Base-by-base conservation (phyloP, 352 stramenopile species). In the Globisporangium camurandrum region DNA sequence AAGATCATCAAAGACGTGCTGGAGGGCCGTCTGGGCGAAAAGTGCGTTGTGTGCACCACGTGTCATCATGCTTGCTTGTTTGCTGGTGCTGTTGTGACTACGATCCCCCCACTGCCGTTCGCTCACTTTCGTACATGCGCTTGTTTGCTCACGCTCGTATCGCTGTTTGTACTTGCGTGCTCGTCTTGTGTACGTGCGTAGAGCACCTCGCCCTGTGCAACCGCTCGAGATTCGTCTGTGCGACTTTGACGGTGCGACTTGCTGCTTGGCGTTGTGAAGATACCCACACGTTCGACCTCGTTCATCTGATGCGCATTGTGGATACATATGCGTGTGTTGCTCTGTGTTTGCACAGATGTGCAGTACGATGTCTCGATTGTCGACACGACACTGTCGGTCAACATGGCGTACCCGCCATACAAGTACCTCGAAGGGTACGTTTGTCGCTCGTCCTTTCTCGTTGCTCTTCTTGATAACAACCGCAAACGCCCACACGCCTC, bases 1-100 rank as follows among this genome's bases (percentile, higher is more conserved):
- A 93, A 93, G 73, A 90, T 93, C 59, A 75, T 93, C 34, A 88
- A 90, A 65, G 79, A 90, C 64, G 77, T 93, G 42, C 62, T 93
- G 9, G 61, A 79, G 48, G 75, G 71, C 20, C 79, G 79, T 30
- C 37, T 93, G 37, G 82, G 79, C 9, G 73, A 77, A 44, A 83
- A 70, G 81, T 93, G 42, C 23, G 78, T 82, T 28, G 1, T 39
- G 33, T n/a, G n/a, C n/a, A n/a, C n/a, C n/a, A n/a, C n/a, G n/a
- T n/a, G n/a, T n/a, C n/a, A n/a, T n/a, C n/a, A n/a, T n/a, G n/a
- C n/a, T 0, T 39, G 33, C 33, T 39, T 17, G 6, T 3, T 38
- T 16, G 33, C 33, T 7, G 4, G 33, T 39, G 9, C 33, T 20
- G 9, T 39, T 17, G 12, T n/a, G 17, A 12, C 2, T 11, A 28